These are phyloP conservation scores for Aspergillus novofumigatus DNA, from an alignment of 2,329 filamentous ascomycete species.

Conservation along the genomic window DNA sequence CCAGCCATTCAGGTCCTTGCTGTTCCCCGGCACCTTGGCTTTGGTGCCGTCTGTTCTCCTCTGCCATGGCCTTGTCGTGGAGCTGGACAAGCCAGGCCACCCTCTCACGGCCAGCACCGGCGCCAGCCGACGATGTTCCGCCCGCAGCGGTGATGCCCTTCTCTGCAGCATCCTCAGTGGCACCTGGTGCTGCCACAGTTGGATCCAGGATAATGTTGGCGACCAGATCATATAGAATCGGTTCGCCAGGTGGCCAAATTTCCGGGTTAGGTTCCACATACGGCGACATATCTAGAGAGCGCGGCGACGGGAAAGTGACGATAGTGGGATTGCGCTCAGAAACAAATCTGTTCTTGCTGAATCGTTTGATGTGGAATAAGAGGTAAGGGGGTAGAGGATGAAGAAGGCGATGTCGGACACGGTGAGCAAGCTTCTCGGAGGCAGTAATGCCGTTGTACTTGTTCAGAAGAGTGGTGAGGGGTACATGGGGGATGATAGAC, in stretches of 20 bases:
- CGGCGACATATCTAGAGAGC: slow-evolving; percentile 78
- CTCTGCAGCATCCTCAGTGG: slow-evolving; percentile 38
- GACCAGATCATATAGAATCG: slow-evolving; percentile 91
- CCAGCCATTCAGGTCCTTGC: slow-evolving; percentile 74
- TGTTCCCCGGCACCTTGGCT: slow-evolving; percentile 23
- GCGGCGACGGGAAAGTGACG: slow-evolving; percentile 85
- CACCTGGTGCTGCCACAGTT: slow-evolving; percentile 62
- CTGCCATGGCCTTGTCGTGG: slow-evolving; percentile 63
- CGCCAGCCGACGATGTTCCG: slow-evolving; percentile 48
- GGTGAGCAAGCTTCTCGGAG: slow-evolving; percentile 83
- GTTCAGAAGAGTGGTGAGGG: slow-evolving; percentile 73
- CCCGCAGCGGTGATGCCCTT: slow-evolving; percentile 37
- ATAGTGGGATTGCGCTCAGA: slow-evolving; percentile 95
- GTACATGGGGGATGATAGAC: slow-evolving; percentile 82
- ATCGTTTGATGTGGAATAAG: slow-evolving; percentile 93
- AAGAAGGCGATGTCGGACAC: slow-evolving; percentile 82
- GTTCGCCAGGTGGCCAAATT: slow-evolving; percentile 67
- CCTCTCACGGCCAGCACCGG: slow-evolving; percentile 84
- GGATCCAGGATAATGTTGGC: slow-evolving; percentile 72
- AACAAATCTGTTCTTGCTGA: slow-evolving; percentile 95
- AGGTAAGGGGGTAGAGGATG: slow-evolving; percentile 90
- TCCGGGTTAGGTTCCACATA: slow-evolving; percentile 85
- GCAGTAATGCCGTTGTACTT: slow-evolving; percentile 90
- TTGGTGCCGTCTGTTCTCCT: slow-evolving; percentile 32
- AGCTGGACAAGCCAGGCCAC: slow-evolving; percentile 96